Evolutionary conservation across 75 land plant species (phyloP).

Genomic region (Ceratopteris richardii): DNA sequence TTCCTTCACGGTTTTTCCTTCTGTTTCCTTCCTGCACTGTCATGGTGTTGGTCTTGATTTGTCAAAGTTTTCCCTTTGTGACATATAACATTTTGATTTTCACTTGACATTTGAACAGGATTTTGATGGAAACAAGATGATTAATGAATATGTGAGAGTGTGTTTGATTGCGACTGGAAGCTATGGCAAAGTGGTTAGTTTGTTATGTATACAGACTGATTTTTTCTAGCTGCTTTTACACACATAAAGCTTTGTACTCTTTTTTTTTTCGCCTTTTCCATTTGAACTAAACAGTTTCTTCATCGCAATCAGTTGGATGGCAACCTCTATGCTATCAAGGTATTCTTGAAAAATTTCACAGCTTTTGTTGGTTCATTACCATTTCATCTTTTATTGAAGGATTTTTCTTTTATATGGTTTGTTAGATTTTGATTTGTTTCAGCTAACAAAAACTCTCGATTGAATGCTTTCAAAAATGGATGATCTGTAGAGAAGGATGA

Average conservation of each 20-base stretch:
- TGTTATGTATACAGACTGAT: neutral
- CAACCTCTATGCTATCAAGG: slow-evolving; percentile 87
- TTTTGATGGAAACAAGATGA: slow-evolving; percentile 74
- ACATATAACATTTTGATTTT: too few species aligned
- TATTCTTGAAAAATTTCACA: slow-evolving; percentile 2
- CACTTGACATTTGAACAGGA: slow-evolving; percentile 33
- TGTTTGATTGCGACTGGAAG: slow-evolving; percentile 76
- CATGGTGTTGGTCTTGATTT: too few species aligned
- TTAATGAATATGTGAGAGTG: slow-evolving; percentile 84
- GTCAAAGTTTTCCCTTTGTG: too few species aligned
- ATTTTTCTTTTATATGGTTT: too few species aligned
- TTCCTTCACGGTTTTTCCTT: too few species aligned
- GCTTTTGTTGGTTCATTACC: neutral
- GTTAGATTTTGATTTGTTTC: too few species aligned
- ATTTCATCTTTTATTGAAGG: too few species aligned
- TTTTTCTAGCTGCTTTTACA: neutral
- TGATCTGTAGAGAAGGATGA: too few species aligned
- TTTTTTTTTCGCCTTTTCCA: neutral
- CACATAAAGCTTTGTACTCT: too few species aligned
- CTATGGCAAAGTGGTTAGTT: slow-evolving; percentile 94
- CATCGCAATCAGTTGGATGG: slow-evolving; percentile 61
- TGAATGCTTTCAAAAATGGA: too few species aligned
- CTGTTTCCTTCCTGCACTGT: too few species aligned
- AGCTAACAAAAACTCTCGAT: too few species aligned
- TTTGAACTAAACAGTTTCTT: slow-evolving; percentile 49